Conservation (phyloP, 1,284 basidiomycete species). For the Sporisorium sorghi region DNA sequence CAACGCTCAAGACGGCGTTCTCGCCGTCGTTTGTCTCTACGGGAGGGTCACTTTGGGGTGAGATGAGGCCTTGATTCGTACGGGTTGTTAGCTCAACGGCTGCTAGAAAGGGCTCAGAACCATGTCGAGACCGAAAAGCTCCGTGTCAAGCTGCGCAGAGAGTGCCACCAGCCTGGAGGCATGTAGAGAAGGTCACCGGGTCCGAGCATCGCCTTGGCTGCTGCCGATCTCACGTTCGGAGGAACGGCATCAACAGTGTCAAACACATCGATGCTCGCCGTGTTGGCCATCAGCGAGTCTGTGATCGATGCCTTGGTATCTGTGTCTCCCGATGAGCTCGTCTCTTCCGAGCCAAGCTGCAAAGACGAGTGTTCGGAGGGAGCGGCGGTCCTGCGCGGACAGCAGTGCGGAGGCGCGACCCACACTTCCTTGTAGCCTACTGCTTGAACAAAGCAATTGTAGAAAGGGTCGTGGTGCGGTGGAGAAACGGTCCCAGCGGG, state of each 20-base stretch:
- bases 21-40: no score
- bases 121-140: conserved; percentile 45
- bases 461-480: conserved; percentile 95
- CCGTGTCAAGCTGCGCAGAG: conserved; percentile 43
- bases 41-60: no score
- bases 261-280: conserved; percentile 51
- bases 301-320: conserved; percentile 8
- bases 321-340: background rate
- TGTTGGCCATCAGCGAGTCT: conserved; percentile 51
- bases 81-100: background rate
- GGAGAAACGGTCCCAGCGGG: conserved; percentile 82
- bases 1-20: background rate
- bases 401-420: conserved; percentile 78
- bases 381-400: background rate
- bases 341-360: background rate
- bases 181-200: conserved; percentile 59
- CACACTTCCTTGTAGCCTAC: conserved; percentile 90
- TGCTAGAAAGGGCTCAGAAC: conserved; percentile 18
- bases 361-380: background rate
- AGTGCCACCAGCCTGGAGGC: conserved; percentile 62
- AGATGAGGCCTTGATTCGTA: no score
- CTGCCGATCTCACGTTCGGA: conserved; percentile 15
- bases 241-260: background rate
- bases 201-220: conserved; percentile 33
- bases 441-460: conserved; percentile 89